Evolutionary conservation across 2,329 filamentous ascomycete species (phyloP), one percentile per base, ranked within the genome.

Genomic region (Ascochyta rabiei): DNA sequence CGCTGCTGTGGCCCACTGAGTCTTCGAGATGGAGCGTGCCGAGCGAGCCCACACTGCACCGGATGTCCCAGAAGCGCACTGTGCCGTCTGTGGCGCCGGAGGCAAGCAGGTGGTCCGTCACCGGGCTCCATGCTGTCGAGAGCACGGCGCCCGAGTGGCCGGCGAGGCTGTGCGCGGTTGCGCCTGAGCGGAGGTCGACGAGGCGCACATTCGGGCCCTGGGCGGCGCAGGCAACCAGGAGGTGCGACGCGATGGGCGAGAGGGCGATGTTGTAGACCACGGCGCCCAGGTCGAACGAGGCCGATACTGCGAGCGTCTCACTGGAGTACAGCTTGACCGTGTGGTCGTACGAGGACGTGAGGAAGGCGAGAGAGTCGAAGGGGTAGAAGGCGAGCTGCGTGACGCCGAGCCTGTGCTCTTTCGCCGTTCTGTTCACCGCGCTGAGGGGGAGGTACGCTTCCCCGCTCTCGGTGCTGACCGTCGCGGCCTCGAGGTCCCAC

Each of bases 151-250:
- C 82, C 6, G 74, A 55, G 80, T 85, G 67, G 64, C 79, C 70
- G 76, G 84, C 68, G 38, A 84, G 68, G 41, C 77, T 77, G 72
- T 82, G 72, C 59, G 84, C 80, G 42, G 83, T 86, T 15, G 91
- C 84, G 2, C 91, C 91, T 0, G 92, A 93, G 47, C 90, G 89
- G 30, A 97, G 81, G 70, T 98, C 93, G 6, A 97, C 86, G 6
- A 98, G 84, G 15, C 92, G 87, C 13, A 96, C 89, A 23, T 89
- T 83, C 6, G 91, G 90, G 70, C 95, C 87, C 60, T 96, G 91
- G 0, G 92, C 96, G 0, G 90, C 93, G 67, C 91, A 95, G 9
- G 93, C 92, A 9, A 97, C 89, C 4, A 96, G 83, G 0, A 96
- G 81, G 67, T 92, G 82, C 47, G 85, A 78, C 51, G 91, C 84